Evolutionary conservation across 768 basidiomycete genomes (phyloP), one percentile per base, ranked within the genome.

Genomic region (Galerina marginata): DNA sequence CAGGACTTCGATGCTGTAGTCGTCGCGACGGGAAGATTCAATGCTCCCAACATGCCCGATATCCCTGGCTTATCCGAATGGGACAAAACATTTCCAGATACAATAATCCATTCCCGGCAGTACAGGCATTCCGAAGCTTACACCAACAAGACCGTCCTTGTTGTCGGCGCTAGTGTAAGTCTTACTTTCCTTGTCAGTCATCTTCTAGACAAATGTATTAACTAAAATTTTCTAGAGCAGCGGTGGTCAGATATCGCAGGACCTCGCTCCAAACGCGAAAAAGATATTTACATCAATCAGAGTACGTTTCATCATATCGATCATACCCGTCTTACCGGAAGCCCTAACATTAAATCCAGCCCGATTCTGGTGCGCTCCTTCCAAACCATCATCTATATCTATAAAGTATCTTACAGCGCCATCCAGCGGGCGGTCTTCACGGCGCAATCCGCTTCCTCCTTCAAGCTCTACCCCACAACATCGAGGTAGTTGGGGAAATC

Each of bases 141-240:
- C 44, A 37, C 56, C 10, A 74, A 75, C 46, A 65, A 81, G 59
- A 81, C 75, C 1, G 75, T 81, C 0, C 71, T 83, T 1, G 70
- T 83, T 52, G 67, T 83, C 37, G 81, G 81, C n/a, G 75, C 75
- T 9, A 71, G 72, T 9, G 77, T 78, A 42, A 47, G 77, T 67
- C 9, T 2, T 25, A n/a, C 9, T 47, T 53, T n/a, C 33, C 54
- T 39, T 25, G 20, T 47, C 40, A 20, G 16, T 29, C 4, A 33
- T n/a, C 38, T 20, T 16, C 47, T 45, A 7, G 9, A 33, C 4
- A 33, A 33, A 33, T 2, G 2, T 33, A 33, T 33, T 33, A 33
- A 33, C 29, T 57, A 50, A 59, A 14, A 12, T 40, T 5, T 36
- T 11, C 6, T 59, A 77, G 75, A 71, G 73, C 0, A 77, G 76